phyloP scores from a whole-genome alignment of 495 filamentous ascomycete genomes.

The Pseudevernia furfuracea region DNA sequence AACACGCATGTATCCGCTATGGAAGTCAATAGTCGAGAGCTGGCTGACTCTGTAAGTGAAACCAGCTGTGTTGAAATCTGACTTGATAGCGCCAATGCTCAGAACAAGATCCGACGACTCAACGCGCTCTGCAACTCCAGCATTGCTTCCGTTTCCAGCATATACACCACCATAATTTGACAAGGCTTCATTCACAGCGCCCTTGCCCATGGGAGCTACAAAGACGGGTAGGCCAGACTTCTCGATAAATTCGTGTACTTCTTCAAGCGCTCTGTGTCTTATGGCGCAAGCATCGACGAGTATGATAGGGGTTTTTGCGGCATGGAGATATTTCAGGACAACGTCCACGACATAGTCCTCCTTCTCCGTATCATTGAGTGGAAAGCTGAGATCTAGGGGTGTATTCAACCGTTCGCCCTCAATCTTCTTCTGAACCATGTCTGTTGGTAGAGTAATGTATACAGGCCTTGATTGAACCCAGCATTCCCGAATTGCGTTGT shows the following conservation, averaged over 20 bases:
- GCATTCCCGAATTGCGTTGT: conserved; percentile 72
- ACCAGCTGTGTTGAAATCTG: conserved; percentile 86
- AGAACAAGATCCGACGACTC: conserved; percentile 79
- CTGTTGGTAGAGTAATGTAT: conserved; percentile 79
- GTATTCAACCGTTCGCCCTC: conserved; percentile 62
- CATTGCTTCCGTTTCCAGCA: conserved; percentile 67
- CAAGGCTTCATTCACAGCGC: conserved; percentile 71
- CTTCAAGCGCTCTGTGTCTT: conserved; percentile 66
- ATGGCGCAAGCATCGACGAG: conserved; percentile 89
- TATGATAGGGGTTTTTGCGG: conserved; percentile 69
- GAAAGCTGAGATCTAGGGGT: conserved; percentile 57
- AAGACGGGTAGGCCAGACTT: conserved; percentile 74
- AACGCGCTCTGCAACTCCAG: conserved; percentile 62
- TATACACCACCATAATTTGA: conserved; percentile 80
- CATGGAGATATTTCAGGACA: conserved; percentile 67
- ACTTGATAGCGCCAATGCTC: conserved; percentile 73
- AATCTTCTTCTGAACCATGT: conserved; percentile 74
- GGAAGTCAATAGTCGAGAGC: conserved; percentile 80
- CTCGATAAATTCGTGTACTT: conserved; percentile 69
- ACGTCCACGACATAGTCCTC: conserved; percentile 81
- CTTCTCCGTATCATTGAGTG: conserved; percentile 59
- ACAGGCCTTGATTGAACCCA: conserved; percentile 67
- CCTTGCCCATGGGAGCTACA: conserved; percentile 88
- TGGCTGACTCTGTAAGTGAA: conserved; percentile 80
- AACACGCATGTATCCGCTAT: conserved; percentile 67